phyloP scores from a whole-genome alignment of 2,329 filamentous ascomycete genomes.

The Talaromyces sp. region DNA sequence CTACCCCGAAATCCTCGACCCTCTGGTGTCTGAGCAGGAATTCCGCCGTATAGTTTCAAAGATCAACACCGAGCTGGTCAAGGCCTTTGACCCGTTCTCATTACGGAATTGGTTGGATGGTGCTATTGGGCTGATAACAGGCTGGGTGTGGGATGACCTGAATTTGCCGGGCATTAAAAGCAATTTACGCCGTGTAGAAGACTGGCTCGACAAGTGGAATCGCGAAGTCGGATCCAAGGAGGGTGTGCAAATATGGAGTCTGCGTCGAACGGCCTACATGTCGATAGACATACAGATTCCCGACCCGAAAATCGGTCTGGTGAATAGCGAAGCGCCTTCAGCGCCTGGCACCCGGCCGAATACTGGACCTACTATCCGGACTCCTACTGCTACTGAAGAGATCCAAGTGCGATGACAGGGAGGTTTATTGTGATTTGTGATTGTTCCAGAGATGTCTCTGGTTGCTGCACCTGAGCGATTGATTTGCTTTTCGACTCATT shows the following conservation, averaged over 20 bases:
- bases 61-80: conserved; percentile 71
- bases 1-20: conserved; percentile 93
- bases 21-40: conserved; percentile 76
- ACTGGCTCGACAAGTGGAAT: conserved; percentile 87
- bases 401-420: conserved; percentile 7
- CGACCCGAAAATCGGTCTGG: conserved; percentile 45
- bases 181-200: conserved; percentile 65
- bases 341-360: conserved; percentile 31
- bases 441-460: background rate
- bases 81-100: conserved; percentile 75
- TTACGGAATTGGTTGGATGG: conserved; percentile 75
- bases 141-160: conserved; percentile 92
- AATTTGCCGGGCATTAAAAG: conserved; percentile 73
- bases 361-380: conserved; percentile 20
- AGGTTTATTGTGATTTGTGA: background rate
- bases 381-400: background rate
- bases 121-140: conserved; percentile 73
- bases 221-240: conserved; percentile 54
- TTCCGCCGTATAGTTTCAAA: conserved; percentile 78
- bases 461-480: background rate
- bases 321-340: conserved; percentile 34
- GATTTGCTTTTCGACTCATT: background rate
- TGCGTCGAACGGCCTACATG: conserved; percentile 84
- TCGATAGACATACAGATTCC: conserved; percentile 52
- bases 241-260: conserved; percentile 68